phyloP scores from a whole-genome alignment of 2,329 filamentous ascomycete species.

The Xylaria sp. region DNA sequence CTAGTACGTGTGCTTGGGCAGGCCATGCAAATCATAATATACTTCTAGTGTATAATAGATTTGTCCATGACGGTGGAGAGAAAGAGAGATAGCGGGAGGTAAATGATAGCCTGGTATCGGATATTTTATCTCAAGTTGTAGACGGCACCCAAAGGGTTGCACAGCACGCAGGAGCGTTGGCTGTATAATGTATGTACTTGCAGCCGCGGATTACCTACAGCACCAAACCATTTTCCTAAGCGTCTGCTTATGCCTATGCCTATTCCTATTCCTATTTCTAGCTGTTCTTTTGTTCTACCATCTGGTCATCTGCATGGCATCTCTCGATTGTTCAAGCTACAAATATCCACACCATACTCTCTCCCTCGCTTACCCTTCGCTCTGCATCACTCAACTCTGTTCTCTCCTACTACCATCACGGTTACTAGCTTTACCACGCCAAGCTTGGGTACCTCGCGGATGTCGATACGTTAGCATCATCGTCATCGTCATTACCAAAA shows the following conservation, averaged over 20 bases:
- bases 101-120: not conserved
- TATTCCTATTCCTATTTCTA: too few species aligned
- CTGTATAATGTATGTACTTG: not conserved
- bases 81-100: too few species aligned
- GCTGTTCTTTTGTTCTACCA: slow-evolving; percentile 8
- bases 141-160: not conserved
- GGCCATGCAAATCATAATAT: too few species aligned
- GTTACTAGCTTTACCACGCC: too few species aligned
- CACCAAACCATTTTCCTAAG: too few species aligned
- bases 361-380: not conserved
- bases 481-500: too few species aligned
- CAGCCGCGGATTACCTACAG: not conserved
- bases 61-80: too few species aligned
- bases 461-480: not conserved
- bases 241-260: too few species aligned
- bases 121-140: slow-evolving; percentile 2
- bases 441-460: too few species aligned
- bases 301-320: slow-evolving; percentile 4
- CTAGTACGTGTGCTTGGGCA: not conserved
- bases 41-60: too few species aligned
- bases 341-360: slow-evolving; percentile 18
- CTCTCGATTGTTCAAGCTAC: slow-evolving; percentile 6
- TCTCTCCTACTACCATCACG: not conserved
- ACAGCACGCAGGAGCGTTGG: not conserved
- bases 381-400: slow-evolving; percentile 1